Evolutionary conservation across 2,329 filamentous ascomycete genomes (phyloP).

Genomic region (Aureobasidium sp.): DNA sequence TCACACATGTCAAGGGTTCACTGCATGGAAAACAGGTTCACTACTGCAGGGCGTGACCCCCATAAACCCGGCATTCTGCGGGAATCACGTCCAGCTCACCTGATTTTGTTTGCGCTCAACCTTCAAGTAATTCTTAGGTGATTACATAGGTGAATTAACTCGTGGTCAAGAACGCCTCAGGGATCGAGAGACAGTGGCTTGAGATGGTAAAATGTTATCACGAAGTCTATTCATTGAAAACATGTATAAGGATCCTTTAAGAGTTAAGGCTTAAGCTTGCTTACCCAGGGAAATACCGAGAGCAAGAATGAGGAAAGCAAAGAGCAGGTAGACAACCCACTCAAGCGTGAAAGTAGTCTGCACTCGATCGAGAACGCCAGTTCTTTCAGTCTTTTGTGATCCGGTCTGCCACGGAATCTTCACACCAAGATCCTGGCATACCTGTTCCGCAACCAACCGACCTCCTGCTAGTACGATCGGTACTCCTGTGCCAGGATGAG

Average conservation of each 20-base stretch:
- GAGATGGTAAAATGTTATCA: not conserved
- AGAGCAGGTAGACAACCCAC: conserved; percentile 3
- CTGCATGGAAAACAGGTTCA: not conserved
- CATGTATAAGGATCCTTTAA: not conserved
- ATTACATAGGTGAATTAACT: not conserved
- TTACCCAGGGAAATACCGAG: conserved; percentile 1
- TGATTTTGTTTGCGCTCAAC: not conserved
- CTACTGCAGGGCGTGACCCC: not conserved
- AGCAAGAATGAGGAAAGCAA: not conserved
- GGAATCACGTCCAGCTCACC: not conserved
- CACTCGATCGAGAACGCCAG: conserved; percentile 1
- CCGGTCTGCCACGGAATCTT: conserved; percentile 31
- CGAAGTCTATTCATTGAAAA: not conserved
- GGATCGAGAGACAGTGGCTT: not conserved
- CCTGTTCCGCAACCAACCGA: conserved; percentile 50
- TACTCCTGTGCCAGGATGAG: conserved; percentile 68
- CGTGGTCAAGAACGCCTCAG: not conserved
- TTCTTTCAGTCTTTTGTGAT: not conserved
- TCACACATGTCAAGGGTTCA: not conserved
- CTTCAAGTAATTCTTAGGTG: not conserved
- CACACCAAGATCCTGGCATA: conserved; percentile 33
- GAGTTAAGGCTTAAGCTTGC: not conserved
- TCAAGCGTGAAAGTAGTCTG: not conserved
- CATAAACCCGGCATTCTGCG: not conserved
- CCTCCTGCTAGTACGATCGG: conserved; percentile 64